Base-by-base conservation (phyloP, 2,329 filamentous ascomycete species). In the Fusarium sp. region DNA sequence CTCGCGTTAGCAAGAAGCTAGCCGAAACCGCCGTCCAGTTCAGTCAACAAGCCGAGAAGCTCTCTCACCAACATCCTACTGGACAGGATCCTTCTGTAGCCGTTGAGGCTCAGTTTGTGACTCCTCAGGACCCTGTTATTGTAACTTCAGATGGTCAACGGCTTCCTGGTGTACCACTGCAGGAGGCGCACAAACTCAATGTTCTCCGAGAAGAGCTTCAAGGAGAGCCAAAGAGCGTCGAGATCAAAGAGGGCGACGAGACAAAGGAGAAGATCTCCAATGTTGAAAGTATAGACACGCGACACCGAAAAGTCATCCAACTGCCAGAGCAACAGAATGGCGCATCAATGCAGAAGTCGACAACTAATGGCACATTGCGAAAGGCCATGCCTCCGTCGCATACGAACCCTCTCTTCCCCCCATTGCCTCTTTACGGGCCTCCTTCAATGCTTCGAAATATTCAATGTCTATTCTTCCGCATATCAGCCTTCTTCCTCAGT, bases 331-430 rank as follows among this genome's bases (percentile, higher is more conserved):
- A 75, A 38, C 69, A 79, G 31, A 82, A 85, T 63, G 82, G 80
- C 61, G 78, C 79, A 31, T 74, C 80, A 7, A 74, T 84, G 64
- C 80, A 86, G 69, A 85, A 84, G 63, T 84, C 86, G 5, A 83
- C 86, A 5, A 83, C 85, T 36, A 86, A 85, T 27, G 85, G 82
- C 14, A 85, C 86, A 17, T 74, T 90, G 20, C 81, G 82, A 49
- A 83, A 80, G 66, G 79, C 86, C 16, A 87, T 87, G 83, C 91
- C 92, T 0, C 90, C 91, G 1, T 91, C 91, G 9, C 88, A 90
- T 72, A 95, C 93, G 2, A 92, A 95, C 74, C 93, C 94, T 4
- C 84, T 97, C 6, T 98, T 98, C 74, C 95, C 95, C 7, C 93
- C 94, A 2, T 82, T 98, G 10, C 95, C 95, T 0, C 85, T 94